These are phyloP conservation scores for Aspergillus viridinutans DNA, from an alignment of 2,329 filamentous ascomycete species.

Conservation along the genomic window DNA sequence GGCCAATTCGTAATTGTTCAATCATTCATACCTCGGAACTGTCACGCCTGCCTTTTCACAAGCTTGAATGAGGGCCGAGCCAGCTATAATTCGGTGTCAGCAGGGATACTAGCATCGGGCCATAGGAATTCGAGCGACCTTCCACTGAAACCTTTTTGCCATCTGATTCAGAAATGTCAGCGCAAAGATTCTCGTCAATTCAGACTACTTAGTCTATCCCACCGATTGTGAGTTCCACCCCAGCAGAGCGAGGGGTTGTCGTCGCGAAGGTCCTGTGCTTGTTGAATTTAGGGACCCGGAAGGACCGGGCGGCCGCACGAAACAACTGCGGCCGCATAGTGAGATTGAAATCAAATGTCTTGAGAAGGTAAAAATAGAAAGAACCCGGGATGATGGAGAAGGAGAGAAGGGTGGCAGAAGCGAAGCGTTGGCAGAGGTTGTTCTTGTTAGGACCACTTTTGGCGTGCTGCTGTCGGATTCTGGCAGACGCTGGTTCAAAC, in stretches of 20 bases:
- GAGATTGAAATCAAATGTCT: constrained; percentile 17
- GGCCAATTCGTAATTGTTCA: background rate
- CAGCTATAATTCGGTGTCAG: constrained; percentile 57
- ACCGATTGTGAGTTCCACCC: constrained; percentile 97
- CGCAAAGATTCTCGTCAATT: constrained; percentile 52
- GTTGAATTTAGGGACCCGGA: constrained; percentile 49
- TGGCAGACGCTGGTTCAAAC: constrained; percentile 26
- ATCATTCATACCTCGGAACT: constrained; percentile 66
- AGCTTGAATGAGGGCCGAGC: constrained; percentile 95
- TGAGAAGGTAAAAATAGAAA: constrained; percentile 12
- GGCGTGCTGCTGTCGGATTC: constrained; percentile 25
- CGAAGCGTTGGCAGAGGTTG: constrained; percentile 19
- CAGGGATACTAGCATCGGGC: constrained; percentile 7
- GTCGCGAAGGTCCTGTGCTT: constrained; percentile 77
- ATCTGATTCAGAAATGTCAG: constrained; percentile 54
- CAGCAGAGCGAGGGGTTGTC: constrained; percentile 71
- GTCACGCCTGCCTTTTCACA: constrained; percentile 95
- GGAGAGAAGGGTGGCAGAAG: constrained; percentile 16
- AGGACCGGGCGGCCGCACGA: constrained; percentile 57
- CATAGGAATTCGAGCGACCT: constrained; percentile 54
- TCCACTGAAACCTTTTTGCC: constrained; percentile 98
- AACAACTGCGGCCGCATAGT: constrained; percentile 64
- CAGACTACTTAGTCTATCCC: constrained; percentile 31
- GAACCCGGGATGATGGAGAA: constrained; percentile 12
- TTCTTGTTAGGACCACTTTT: constrained; percentile 25